phyloP scores from a whole-genome alignment of 2,329 filamentous ascomycete genomes.

The Fusarium irregulare region DNA sequence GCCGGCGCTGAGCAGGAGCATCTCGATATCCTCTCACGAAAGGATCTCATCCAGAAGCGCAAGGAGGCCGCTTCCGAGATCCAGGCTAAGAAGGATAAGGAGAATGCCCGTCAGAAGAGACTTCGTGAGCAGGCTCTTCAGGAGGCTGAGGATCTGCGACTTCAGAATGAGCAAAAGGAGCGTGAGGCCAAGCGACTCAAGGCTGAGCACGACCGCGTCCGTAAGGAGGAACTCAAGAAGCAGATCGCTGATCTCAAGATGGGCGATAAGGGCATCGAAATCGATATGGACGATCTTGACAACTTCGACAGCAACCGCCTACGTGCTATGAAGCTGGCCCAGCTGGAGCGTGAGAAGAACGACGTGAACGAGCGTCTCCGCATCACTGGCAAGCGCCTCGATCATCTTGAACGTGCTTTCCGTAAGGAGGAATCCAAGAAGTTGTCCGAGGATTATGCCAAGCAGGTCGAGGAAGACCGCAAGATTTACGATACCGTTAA shows the following conservation, averaged over 20 bases:
- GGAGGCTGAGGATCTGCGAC: slow-evolving; percentile 88
- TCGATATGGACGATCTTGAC: slow-evolving; percentile 84
- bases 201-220: slow-evolving; percentile 88
- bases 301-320: slow-evolving; percentile 90
- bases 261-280: slow-evolving; percentile 78
- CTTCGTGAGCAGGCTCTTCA: slow-evolving; percentile 87
- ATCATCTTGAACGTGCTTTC: slow-evolving; percentile 97
- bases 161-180: slow-evolving; percentile 92
- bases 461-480: slow-evolving; percentile 81
- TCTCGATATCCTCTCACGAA: slow-evolving; percentile 82
- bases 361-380: slow-evolving; percentile 91
- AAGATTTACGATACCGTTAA: slow-evolving; percentile 84
- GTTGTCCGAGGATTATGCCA: slow-evolving; percentile 84
- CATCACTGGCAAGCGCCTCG: slow-evolving; percentile 93
- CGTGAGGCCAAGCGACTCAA: slow-evolving; percentile 87
- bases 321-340: slow-evolving; percentile 92
- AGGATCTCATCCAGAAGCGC: slow-evolving; percentile 93
- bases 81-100: slow-evolving; percentile 88
- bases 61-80: slow-evolving; percentile 95
- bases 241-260: slow-evolving; percentile 92
- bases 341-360: slow-evolving; percentile 98
- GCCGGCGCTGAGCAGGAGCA: slow-evolving; percentile 94
- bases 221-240: slow-evolving; percentile 93
- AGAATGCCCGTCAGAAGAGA: slow-evolving; percentile 89
- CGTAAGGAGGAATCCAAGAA: slow-evolving; percentile 96